Base-by-base conservation (phyloP, 306 rosid genomes). In the Fagus sylvatica region DNA sequence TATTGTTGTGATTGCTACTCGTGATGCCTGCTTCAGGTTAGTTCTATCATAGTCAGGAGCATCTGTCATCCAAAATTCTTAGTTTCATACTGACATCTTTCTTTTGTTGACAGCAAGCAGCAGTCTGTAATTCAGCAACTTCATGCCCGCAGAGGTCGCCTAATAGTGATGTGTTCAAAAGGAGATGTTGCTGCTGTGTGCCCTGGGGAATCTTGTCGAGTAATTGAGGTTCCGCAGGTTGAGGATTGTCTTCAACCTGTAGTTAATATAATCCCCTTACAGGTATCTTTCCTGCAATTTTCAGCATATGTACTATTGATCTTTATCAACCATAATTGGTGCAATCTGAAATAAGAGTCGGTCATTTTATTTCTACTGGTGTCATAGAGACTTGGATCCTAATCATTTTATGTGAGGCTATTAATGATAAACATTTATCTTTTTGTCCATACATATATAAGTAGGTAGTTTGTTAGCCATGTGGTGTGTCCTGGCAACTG, bases 191-290 rank as follows among this genome's bases (percentile, higher is more conserved):
- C 87, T 59, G 85, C 89, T 30, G 97, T 93, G 56, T 74, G 84
- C 83, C 90, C 87, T 1, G 87, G 90, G 49, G 90, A 75, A 48
- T 83, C 91, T 66, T 90, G 96, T 81, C 86, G 99, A 83, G 89
- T 76, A 57, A 86, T 95, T 70, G 98, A 95, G 87, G 98, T 95
- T 80, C 99, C 99, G 2, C 89, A 74, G 65, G 97, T 93, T 46
- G 98, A 80, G 81, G 99, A 95, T 86, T 95, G 98, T 81, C 99
- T 95, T 83, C 99, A 95, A 78, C 99, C 99, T 32, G 99, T 95
- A 46, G 83, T 95, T 78, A 95, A 95, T 71, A 83, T 95, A 80
- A 88, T 95, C 81, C 98, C 98, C 28, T 82, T 93, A 66, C 98
- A 95, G 98, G 98, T 91, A 80, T 40, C n/a, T 53, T 28, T 41